These are phyloP conservation scores for Suillus paluster DNA, from an alignment of 768 basidiomycete genomes.

Conservation along the genomic window DNA sequence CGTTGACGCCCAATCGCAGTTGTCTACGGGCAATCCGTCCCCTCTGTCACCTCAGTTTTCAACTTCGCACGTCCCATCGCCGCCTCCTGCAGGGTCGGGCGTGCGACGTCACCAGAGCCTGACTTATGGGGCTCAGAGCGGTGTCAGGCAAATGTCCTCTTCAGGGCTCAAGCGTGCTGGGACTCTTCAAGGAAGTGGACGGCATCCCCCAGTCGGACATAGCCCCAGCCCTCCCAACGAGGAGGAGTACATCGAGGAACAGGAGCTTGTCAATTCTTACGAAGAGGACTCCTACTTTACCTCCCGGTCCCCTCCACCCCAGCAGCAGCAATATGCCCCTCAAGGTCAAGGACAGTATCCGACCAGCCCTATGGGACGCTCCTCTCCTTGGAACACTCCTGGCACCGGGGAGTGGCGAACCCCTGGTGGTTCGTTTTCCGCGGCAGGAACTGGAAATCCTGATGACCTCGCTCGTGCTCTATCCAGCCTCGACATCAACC, in stretches of 20 bases:
- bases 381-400: conserved; percentile 67
- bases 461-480: conserved; percentile 82
- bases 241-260: conserved; percentile 58
- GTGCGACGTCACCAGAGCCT: conserved; percentile 84
- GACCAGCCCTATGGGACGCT: conserved; percentile 62
- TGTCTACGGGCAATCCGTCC: conserved; percentile 44
- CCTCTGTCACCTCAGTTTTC: conserved; percentile 69
- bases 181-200: conserved; percentile 59
- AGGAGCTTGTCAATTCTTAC: conserved; percentile 43
- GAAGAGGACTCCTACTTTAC: conserved; percentile 63
- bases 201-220: conserved; percentile 35
- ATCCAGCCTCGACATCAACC: conserved; percentile 64
- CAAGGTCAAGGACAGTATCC: conserved; percentile 46
- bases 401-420: conserved; percentile 62
- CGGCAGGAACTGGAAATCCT: conserved; percentile 42
- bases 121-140: conserved; percentile 65
- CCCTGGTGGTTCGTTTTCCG: conserved; percentile 38
- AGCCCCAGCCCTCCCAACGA: conserved; percentile 55
- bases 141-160: conserved; percentile 50
- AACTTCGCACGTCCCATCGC: conserved; percentile 59
- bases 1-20: conserved; percentile 52
- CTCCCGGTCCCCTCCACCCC: conserved; percentile 42
- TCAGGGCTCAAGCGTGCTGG: conserved; percentile 74
- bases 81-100: conserved; percentile 68
- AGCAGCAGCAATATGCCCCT: conserved; percentile 39